Base-by-base conservation (phyloP, 2,329 filamentous ascomycete species). In the Xylariaceae sp. region DNA sequence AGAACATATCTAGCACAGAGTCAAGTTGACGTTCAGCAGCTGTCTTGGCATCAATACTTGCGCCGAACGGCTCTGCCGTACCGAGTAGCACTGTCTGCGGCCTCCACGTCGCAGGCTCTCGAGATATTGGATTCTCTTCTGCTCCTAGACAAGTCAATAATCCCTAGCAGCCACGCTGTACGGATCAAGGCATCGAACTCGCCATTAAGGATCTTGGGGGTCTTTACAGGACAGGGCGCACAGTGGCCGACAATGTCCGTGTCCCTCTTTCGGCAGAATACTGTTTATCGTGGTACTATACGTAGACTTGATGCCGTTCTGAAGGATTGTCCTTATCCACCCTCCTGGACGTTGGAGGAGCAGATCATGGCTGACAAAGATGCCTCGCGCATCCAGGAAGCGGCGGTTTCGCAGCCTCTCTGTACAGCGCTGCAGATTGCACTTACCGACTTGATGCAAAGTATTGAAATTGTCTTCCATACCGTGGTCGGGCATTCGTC, bases 351-450 rank as follows among this genome's bases (percentile, higher is more conserved):
- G 0, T 53, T 77, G 23, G 67, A 69, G 59, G 54, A 67, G 3
- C 66, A 74, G 49, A 70, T 77, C 16, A 36, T 67, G 51, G 70
- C 66, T 1, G 62, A 65, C 0, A 30, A 51, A 1, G 46, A 52
- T 1, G 26, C 40, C 1, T 74, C 72, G 5, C 57, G 63, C 3
- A 60, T 79, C 0, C 33, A 72, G 7, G 60, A 71, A 15, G 72
- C 77, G 0, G 69, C 72, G 3, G 58, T 81, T 18, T 73, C 77
- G 0, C 81, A 84, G 56, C 77, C 81, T 0, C 61, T 81, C 1
- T 82, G 77, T 45, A 83, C 81, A 0, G 80, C 81, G 0, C 35
- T 85, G 1, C 82, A 84, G 58, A 70, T 84, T 2, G 80, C 69
- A 0, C 59, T 77, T 6, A 64, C 75, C 2, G 66, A 73, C 20